A percentile compares a stretch with the other conserved stretches of the same genome.
Evolutionary conservation across 345 rosid genomes (phyloP).

Genomic region (Salix suchowensis): DNA sequence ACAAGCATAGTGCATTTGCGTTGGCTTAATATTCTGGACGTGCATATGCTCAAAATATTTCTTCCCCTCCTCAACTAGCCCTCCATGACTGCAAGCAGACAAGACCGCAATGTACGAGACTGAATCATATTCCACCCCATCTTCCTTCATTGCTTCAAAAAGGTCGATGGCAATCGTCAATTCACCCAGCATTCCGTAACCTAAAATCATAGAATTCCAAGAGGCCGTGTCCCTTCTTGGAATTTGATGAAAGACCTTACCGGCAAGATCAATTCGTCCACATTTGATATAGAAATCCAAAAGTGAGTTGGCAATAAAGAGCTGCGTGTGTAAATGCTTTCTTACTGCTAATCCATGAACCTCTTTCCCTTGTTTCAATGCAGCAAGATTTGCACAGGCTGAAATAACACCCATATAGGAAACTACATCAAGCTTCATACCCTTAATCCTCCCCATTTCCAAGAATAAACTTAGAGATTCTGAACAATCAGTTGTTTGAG

Average conservation of each 20-base stretch:
- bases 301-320: conserved; percentile 47
- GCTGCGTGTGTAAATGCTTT: conserved; percentile 30
- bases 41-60: conserved; percentile 40
- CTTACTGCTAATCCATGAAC: conserved; percentile 42
- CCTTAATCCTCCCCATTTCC: conserved; percentile 41
- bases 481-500: conserved; percentile 42
- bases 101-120: conserved; percentile 47
- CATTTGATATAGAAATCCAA: conserved; percentile 44
- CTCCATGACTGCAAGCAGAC: conserved; percentile 51
- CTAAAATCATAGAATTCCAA: conserved; percentile 49
- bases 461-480: conserved; percentile 47
- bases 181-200: conserved; percentile 47
- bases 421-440: conserved; percentile 49
- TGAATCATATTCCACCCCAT: conserved; percentile 32
- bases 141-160: conserved; percentile 42
- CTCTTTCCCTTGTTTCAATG: conserved; percentile 44
- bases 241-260: conserved; percentile 34
- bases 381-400: conserved; percentile 52
- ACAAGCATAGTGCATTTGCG: conserved; percentile 48
- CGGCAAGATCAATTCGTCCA: conserved; percentile 42
- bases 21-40: conserved; percentile 26
- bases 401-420: conserved; percentile 53
- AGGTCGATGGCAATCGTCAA: conserved; percentile 29
- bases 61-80: conserved; percentile 40
- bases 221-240: conserved; percentile 37